Percentiles rank a stretch among this genome's conserved stretches.
phyloP scores from a whole-genome alignment of 2,329 filamentous ascomycete genomes.

The Aureobasidium sp. region DNA sequence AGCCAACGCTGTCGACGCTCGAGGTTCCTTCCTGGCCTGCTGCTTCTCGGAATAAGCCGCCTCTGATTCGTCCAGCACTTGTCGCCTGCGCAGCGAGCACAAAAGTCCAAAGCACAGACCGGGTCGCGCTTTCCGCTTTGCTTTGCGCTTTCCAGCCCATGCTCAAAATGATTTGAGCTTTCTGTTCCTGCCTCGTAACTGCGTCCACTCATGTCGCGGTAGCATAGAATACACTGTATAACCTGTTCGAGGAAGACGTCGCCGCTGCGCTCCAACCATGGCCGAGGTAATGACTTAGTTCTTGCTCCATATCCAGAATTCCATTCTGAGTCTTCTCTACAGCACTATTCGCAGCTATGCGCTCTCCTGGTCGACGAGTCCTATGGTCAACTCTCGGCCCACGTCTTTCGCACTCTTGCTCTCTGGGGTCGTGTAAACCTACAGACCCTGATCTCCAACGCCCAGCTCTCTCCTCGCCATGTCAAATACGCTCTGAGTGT shows the following conservation, averaged over 20 bases:
- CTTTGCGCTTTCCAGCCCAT: neutral
- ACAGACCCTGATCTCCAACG: constrained; percentile 59
- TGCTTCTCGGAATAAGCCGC: constrained; percentile 1
- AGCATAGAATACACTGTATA: constrained; percentile 14
- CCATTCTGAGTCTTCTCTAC: constrained; percentile 32
- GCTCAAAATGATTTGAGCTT: neutral
- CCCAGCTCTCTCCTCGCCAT: constrained; percentile 63
- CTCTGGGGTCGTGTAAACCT: constrained; percentile 70
- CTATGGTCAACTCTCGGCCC: constrained; percentile 83
- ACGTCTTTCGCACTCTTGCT: constrained; percentile 73
- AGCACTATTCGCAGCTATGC: constrained; percentile 81
- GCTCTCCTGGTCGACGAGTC: constrained; percentile 79
- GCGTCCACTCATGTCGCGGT: constrained; percentile 10
- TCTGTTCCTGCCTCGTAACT: neutral
- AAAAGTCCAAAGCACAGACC: neutral
- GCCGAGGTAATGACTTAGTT: constrained; percentile 12
- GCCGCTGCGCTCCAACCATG: constrained; percentile 15
- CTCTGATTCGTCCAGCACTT: neutral
- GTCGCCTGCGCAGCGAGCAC: neutral
- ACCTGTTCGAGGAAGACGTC: constrained; percentile 29
- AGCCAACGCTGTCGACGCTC: constrained; percentile 9
- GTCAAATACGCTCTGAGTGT: constrained; percentile 74
- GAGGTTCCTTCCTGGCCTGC: constrained; percentile 6
- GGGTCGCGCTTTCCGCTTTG: neutral
- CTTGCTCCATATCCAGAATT: neutral